A percentile compares a stretch with the other conserved stretches of the same genome.
Evolutionary conservation across 202 grass and related monocot genomes (phyloP).

Genomic region (Zoysia matrella): DNA sequence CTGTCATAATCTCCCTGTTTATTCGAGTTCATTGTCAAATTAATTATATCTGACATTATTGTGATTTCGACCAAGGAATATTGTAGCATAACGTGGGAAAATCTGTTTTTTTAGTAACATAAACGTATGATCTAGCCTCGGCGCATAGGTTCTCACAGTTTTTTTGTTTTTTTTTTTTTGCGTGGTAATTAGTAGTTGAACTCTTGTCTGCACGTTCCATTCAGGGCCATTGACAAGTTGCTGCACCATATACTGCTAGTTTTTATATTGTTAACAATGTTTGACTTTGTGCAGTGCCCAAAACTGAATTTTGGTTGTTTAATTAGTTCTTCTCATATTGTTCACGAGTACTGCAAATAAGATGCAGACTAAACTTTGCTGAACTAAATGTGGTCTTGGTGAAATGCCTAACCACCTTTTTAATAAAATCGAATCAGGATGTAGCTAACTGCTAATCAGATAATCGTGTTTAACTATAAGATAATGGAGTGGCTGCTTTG

Average conservation of each 20-base stretch:
- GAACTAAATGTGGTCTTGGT: not conserved
- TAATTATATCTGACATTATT: not conserved
- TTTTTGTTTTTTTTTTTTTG: not conserved
- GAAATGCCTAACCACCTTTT: not conserved
- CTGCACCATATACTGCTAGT: not conserved
- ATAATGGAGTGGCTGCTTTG: constrained; percentile 27
- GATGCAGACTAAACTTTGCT: not conserved
- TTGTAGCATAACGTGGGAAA: too few species aligned
- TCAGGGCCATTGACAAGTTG: not conserved
- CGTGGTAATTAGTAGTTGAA: constrained; percentile 7
- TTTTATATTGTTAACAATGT: not conserved
- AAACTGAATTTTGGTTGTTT: not conserved
- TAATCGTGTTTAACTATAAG: constrained; percentile 13
- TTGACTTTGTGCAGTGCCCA: not conserved
- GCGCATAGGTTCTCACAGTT: not conserved
- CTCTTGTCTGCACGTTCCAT: constrained; percentile 23
- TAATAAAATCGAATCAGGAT: not conserved
- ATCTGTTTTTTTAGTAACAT: not conserved
- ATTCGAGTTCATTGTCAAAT: not conserved
- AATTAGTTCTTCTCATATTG: not conserved
- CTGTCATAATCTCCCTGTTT: not conserved
- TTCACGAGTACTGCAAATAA: not conserved
- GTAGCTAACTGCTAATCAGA: not conserved
- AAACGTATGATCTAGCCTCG: not conserved
- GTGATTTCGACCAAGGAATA: too few species aligned